These are phyloP conservation scores for Linum tenue DNA, from an alignment of 345 rosid genomes.

Conservation along the genomic window DNA sequence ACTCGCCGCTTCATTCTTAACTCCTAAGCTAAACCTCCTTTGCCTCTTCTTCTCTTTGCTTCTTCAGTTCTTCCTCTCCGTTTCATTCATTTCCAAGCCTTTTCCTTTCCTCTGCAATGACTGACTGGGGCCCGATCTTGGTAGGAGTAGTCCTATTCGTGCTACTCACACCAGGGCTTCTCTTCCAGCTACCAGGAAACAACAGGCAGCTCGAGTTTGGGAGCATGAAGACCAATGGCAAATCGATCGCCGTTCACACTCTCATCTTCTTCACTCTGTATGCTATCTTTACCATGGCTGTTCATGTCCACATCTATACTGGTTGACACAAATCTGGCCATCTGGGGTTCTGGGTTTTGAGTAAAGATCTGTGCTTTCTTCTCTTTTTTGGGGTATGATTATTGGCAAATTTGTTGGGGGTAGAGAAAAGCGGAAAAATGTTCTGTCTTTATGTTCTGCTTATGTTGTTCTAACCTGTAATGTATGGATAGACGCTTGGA, in stretches of 20 bases:
- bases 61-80: not conserved
- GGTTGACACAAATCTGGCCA: not conserved
- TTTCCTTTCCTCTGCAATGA: slow-evolving; percentile 16
- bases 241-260: slow-evolving; percentile 40
- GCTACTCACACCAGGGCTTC: slow-evolving; percentile 41
- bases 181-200: slow-evolving; percentile 46
- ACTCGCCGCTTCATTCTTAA: not conserved
- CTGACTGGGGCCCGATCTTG: slow-evolving; percentile 51
- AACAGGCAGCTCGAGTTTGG: slow-evolving; percentile 30
- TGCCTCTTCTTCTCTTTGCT: not conserved
- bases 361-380: not conserved
- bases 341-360: not conserved
- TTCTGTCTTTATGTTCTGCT: not conserved
- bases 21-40: not conserved
- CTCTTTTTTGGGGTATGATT: not conserved
- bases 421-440: not conserved
- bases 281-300: not conserved
- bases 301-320: not conserved
- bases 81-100: not conserved
- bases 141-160: slow-evolving; percentile 38
- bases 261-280: slow-evolving; percentile 31
- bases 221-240: slow-evolving; percentile 36
- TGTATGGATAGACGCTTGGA: not conserved
- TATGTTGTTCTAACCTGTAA: not conserved
- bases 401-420: not conserved